Evolutionary conservation across 441 rosid species (phyloP), one percentile per base, ranked within the genome.

Genomic region (Rhodomyrtus psidioides): DNA sequence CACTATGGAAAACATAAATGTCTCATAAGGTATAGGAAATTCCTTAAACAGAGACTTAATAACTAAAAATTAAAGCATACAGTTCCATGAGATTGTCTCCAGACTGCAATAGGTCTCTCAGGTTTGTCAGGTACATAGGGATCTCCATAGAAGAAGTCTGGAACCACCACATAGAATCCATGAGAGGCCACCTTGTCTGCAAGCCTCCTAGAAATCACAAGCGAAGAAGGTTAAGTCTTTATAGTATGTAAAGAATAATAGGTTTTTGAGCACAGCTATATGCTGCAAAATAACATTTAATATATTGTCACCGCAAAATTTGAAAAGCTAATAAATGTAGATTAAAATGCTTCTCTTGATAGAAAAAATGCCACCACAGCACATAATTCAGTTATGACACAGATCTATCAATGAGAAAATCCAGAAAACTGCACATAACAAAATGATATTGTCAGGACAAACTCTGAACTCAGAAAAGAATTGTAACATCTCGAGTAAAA

Each of bases 131-230:
- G 82, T 15, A 49, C 85, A 82, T 82, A 86, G 28, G 89, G 89
- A 83, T 89, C 91, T 53, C 88, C 89, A 55, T 86, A 62, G 30
- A 89, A 89, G 84, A 89, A 89, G 79, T 89, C 89, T 4, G 91
- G 91, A 24, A 88, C 88, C 28, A 89, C 88, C 19, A 88, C 91
- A 82, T 84, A 88, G 86, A 82, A 89, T 83, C 91, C 91, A 30
- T 74, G 84, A 14, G 82, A 58, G 8, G 89, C 91, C 58, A 89
- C 83, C 81, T 87, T 84, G 83, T 87, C 89, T 12, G 91, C 91
- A 24, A 89, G 86, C 83, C 86, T 83, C 89, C 91, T 89, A 2
- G 42, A 74, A 21, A 82, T 54, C 84, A 58, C 83, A 81, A 53
- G 57, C 13, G 17, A 12, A 16, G 34, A 81, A 53, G 34, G 57